These are phyloP conservation scores for Ustilago trichophora DNA, from an alignment of 1,284 basidiomycete genomes.

Conservation along the genomic window DNA sequence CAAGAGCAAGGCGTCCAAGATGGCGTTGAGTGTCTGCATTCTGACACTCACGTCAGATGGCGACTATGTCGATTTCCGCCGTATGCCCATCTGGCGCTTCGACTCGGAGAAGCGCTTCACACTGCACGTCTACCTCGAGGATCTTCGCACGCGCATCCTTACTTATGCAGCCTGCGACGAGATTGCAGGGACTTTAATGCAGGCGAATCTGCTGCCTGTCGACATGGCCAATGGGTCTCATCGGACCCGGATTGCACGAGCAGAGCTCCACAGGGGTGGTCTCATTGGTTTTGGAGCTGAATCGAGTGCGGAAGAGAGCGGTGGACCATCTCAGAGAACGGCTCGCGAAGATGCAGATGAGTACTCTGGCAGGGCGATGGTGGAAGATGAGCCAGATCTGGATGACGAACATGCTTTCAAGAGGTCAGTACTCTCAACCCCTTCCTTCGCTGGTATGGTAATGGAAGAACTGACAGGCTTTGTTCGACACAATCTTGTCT, in stretches of 20 bases:
- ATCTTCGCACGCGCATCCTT: conserved; percentile 57
- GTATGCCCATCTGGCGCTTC: conserved; percentile 46
- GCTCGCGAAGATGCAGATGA: background rate
- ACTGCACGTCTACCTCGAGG: conserved; percentile 51
- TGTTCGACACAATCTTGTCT: background rate
- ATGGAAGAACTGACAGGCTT: background rate
- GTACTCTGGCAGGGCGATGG: background rate
- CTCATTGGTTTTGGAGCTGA: background rate
- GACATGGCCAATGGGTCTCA: conserved; percentile 30
- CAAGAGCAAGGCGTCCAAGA: conserved; percentile 39
- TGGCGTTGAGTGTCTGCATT: conserved; percentile 33
- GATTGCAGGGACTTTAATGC: conserved; percentile 35
- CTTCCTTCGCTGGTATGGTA: too few relatives aligned
- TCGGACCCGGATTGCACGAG: conserved; percentile 16
- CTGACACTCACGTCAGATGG: conserved; percentile 32
- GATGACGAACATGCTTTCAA: conserved; percentile 31
- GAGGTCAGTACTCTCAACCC: conserved; percentile 17
- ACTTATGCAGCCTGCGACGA: conserved; percentile 46
- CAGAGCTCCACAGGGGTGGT: conserved; percentile 8
- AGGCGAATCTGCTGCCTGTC: conserved; percentile 34
- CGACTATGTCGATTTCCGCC: conserved; percentile 45
- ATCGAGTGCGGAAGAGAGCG: background rate
- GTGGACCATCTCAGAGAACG: background rate
- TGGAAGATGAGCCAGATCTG: background rate
- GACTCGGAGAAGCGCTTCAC: conserved; percentile 40